A percentile compares a stretch with the other conserved stretches of the same genome.
These are phyloP conservation scores for Phytophthora sp. DNA, from an alignment of 352 stramenopile species.

Conservation along the genomic window DNA sequence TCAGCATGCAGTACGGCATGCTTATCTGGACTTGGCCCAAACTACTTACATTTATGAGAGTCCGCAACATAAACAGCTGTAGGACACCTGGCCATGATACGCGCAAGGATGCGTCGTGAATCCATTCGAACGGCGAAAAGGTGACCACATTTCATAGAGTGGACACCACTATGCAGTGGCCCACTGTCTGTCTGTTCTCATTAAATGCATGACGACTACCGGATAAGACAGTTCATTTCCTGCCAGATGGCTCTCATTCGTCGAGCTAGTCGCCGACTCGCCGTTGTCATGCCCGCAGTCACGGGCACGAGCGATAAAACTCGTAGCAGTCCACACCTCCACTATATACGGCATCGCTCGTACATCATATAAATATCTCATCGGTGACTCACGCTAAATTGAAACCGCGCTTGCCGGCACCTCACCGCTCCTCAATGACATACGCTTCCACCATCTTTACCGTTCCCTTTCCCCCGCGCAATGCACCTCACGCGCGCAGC, in stretches of 20 bases:
- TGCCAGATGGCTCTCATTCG: neutral
- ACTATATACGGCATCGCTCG: too few relatives aligned
- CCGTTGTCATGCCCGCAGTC: constrained; percentile 8
- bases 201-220: neutral
- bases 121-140: constrained; percentile 9
- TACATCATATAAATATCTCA: too few relatives aligned
- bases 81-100: too few relatives aligned
- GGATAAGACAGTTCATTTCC: constrained; percentile 13
- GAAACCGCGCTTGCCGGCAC: neutral
- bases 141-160: neutral
- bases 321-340: too few relatives aligned
- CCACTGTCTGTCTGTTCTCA: neutral
- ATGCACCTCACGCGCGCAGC: too few relatives aligned
- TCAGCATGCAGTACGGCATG: too few relatives aligned
- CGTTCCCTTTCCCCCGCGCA: neutral
- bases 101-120: too few relatives aligned
- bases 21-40: too few relatives aligned
- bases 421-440: constrained; percentile 1
- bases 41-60: too few relatives aligned
- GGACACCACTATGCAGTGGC: neutral
- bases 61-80: too few relatives aligned
- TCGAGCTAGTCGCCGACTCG: neutral
- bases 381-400: neutral
- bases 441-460: constrained; percentile 4
- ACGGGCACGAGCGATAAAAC: neutral